Conservation (phyloP, 148 eudicot genomes). For the Cornus florida region DNA sequence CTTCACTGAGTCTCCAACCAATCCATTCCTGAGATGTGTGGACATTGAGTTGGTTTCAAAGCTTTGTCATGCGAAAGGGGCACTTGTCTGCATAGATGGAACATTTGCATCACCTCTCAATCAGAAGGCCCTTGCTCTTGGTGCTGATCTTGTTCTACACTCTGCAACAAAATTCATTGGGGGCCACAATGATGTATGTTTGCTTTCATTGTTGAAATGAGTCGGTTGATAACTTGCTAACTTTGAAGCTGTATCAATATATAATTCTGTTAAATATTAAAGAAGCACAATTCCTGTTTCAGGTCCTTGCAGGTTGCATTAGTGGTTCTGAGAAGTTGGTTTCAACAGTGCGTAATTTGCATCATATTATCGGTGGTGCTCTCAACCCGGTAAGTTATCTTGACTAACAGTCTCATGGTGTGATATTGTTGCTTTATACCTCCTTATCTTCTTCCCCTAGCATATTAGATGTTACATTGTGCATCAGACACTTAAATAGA, state of each 20-base stretch:
- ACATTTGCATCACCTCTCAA: slow-evolving; percentile 92
- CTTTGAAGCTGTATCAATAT: neutral
- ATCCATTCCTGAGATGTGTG: slow-evolving; percentile 91
- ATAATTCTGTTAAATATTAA: neutral
- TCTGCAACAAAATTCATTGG: slow-evolving; percentile 78
- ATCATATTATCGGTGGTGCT: slow-evolving; percentile 85
- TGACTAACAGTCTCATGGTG: neutral
- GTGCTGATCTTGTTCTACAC: slow-evolving; percentile 80
- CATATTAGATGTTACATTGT: neutral
- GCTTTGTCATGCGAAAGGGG: slow-evolving; percentile 85
- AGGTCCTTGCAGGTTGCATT: slow-evolving; percentile 91
- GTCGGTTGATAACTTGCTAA: neutral
- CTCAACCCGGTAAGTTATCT: slow-evolving; percentile 78
- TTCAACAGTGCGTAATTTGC: slow-evolving; percentile 62
- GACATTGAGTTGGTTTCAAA: slow-evolving; percentile 84
- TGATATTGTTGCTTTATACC: neutral
- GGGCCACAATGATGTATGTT: slow-evolving; percentile 82
- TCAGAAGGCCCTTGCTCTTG: slow-evolving; percentile 92
- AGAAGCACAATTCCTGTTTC: slow-evolving; percentile 5
- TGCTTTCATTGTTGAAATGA: neutral
- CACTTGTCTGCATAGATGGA: slow-evolving; percentile 84
- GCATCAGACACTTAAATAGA: neutral
- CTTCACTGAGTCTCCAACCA: slow-evolving; percentile 94
- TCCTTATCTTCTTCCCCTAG: neutral
- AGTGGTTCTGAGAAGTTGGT: slow-evolving; percentile 72